A percentile compares a stretch with the other conserved stretches of the same genome.
Evolutionary conservation across 495 filamentous ascomycete genomes (phyloP).

Genomic region (Diplogelasinospora grovesii): DNA sequence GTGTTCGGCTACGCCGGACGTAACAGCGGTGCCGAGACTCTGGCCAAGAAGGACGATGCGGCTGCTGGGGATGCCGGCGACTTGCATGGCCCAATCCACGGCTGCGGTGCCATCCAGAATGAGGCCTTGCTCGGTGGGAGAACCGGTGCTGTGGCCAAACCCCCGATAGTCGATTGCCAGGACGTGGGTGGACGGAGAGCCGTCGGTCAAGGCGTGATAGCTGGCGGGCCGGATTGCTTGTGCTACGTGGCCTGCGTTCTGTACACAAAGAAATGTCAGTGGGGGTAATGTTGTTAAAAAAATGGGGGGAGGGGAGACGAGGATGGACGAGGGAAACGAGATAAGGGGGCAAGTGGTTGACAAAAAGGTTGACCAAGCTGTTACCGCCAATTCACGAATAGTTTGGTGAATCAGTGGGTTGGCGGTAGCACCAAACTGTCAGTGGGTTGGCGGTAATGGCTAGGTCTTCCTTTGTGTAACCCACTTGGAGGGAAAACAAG

Average conservation of each 20-base stretch:
- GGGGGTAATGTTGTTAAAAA: no score
- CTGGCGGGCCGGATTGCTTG: conserved; percentile 55
- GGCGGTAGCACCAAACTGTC: no score
- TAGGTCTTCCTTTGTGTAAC: no score
- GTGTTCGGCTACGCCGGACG: conserved; percentile 60
- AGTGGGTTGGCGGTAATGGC: background rate
- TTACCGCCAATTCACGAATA: no score
- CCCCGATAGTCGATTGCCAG: conserved; percentile 83
- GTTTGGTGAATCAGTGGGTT: no score
- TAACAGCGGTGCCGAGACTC: conserved; percentile 82
- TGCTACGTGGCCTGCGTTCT: conserved; percentile 61
- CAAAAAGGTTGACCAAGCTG: no score
- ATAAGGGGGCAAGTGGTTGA: no score
- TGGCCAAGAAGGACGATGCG: conserved; percentile 82
- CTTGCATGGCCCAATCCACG: conserved; percentile 61
- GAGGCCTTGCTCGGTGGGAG: conserved; percentile 74
- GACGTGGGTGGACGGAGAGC: conserved; percentile 51
- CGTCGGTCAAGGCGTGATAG: conserved; percentile 57
- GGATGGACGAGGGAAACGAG: no score
- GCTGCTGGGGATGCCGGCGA: conserved; percentile 56
- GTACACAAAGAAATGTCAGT: no score
- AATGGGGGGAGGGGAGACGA: no score
- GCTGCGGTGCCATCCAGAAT: conserved; percentile 70
- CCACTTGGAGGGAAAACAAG: no score
- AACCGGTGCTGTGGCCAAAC: conserved; percentile 73